These are phyloP conservation scores for Alternaria gaisen DNA, from an alignment of 2,329 filamentous ascomycete species.

Conservation along the genomic window DNA sequence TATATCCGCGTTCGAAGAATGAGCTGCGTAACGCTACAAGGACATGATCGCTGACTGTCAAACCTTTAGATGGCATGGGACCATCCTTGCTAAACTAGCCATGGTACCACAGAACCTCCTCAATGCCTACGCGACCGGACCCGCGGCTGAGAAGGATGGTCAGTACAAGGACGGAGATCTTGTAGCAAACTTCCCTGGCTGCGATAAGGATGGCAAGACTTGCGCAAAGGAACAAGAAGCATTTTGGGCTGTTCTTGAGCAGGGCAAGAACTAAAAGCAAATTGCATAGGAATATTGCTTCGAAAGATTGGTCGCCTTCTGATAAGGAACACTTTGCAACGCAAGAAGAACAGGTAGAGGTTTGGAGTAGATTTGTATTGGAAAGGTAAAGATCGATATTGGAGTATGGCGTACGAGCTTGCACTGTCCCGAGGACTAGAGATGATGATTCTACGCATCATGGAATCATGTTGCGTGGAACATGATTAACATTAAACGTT, in stretches of 20 bases:
- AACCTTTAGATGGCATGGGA: constrained; percentile 86
- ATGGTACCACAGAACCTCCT: constrained; percentile 86
- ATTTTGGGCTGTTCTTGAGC: constrained; percentile 53
- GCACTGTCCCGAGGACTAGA: constrained; percentile 2
- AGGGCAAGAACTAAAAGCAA: constrained; percentile 14
- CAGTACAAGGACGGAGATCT: constrained; percentile 86
- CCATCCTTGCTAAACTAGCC: constrained; percentile 87
- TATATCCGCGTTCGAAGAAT: too few relatives aligned
- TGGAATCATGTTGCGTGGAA: background rate
- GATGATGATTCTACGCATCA: background rate
- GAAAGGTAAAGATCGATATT: background rate
- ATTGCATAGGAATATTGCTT: too few relatives aligned
- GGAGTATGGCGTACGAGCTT: constrained; percentile 8
- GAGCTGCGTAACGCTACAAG: background rate
- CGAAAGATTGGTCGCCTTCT: background rate
- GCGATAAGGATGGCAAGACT: constrained; percentile 65
- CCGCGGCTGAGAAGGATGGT: constrained; percentile 53
- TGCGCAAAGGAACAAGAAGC: constrained; percentile 76
- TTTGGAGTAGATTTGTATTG: background rate
- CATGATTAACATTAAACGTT: background rate
- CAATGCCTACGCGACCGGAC: constrained; percentile 74
- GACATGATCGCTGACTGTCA: constrained; percentile 1
- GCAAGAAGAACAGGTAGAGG: background rate
- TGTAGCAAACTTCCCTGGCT: constrained; percentile 79
- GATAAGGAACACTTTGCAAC: background rate